Base-by-base conservation (phyloP, 2,329 filamentous ascomycete genomes). In the Penicillium sp. region DNA sequence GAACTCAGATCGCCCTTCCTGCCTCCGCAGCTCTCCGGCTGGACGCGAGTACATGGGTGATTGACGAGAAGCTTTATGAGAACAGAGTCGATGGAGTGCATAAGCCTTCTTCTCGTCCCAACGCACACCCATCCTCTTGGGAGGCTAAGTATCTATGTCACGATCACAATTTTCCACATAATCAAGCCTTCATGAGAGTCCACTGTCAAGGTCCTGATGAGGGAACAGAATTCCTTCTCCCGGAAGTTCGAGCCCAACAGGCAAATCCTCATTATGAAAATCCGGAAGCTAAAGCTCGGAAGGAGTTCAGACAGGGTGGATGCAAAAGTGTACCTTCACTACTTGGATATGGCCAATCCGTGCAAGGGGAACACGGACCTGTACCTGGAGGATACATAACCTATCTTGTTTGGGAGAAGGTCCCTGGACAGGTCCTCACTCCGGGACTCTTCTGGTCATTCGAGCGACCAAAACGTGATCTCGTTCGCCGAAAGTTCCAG, bases 61-160 rank as follows among this genome's bases (percentile, higher is more conserved):
- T 46, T 25, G 42, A 46, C 18, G 42, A 46, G 42, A 39, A 38
- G 34, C 27, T 46, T 31, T 31, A 46, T 46, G 42, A 46, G 34
- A 46, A 46, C 31, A 46, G 34, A 46, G 16, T 46, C 42, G 42
- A 46, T 27, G 35, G 42, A 38, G n/a, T 45, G 13, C 25, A 12
- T 31, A 13, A 37, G 34, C 42, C 42, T 45, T 22, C 27, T 38
- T 45, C 34, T 38, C 34, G 38, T 38, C 34, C 34, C 13, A 27
- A 45, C 6, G 27, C 38, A 29, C 42, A 37, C 22, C 42, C 42
- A 38, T 45, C 42, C 34, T 12, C 12, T 45, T 45, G 34, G 42
- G 42, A 19, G 34, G 42, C 42, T 38, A 45, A 45, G 27, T 45
- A 45, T 38, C 42, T 45, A 38, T 45, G 42, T 38, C 42, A 38